phyloP scores from a whole-genome alignment of 805 yeast species.

The Huiozyma sinensis region DNA sequence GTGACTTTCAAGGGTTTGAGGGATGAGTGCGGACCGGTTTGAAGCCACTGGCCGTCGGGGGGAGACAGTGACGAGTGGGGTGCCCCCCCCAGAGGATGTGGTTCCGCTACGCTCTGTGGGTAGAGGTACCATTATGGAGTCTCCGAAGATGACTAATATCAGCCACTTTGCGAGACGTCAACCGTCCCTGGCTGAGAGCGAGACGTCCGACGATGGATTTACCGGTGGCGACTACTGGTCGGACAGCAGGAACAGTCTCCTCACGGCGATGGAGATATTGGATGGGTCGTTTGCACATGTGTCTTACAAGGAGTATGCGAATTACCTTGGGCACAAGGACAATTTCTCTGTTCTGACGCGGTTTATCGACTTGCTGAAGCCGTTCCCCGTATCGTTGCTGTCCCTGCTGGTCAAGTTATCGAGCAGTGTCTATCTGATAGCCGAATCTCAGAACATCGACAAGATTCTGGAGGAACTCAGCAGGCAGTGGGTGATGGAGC shows the following conservation, averaged over 20 bases:
- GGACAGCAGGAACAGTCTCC: background rate
- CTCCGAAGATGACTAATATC: background rate
- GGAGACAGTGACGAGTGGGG: too few species aligned
- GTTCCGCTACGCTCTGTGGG: too few species aligned
- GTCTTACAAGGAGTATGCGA: slow-evolving; percentile 34
- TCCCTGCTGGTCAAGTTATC: slow-evolving; percentile 51
- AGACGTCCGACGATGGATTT: too few species aligned
- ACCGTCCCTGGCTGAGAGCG: too few species aligned
- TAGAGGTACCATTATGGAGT: background rate
- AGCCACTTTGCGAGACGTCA: background rate
- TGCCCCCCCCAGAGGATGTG: too few species aligned
- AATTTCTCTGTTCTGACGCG: slow-evolving; percentile 24
- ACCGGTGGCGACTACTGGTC: background rate
- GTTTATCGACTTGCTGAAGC: slow-evolving; percentile 32
- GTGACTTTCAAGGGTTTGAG: too few species aligned
- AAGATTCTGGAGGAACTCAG: slow-evolving; percentile 61
- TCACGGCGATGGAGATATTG: slow-evolving; percentile 27
- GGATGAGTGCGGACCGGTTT: too few species aligned
- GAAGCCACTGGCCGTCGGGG: too few species aligned
- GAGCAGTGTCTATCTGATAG: slow-evolving; percentile 57
- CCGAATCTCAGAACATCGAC: slow-evolving; percentile 77
- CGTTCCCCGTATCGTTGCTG: slow-evolving; percentile 42
- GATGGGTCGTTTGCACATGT: slow-evolving; percentile 23
- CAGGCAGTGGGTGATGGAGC: slow-evolving; percentile 44
- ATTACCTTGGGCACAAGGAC: slow-evolving; percentile 29